These are phyloP conservation scores for Bipolaris bicolor DNA, from an alignment of 2,329 filamentous ascomycete species.

Conservation along the genomic window DNA sequence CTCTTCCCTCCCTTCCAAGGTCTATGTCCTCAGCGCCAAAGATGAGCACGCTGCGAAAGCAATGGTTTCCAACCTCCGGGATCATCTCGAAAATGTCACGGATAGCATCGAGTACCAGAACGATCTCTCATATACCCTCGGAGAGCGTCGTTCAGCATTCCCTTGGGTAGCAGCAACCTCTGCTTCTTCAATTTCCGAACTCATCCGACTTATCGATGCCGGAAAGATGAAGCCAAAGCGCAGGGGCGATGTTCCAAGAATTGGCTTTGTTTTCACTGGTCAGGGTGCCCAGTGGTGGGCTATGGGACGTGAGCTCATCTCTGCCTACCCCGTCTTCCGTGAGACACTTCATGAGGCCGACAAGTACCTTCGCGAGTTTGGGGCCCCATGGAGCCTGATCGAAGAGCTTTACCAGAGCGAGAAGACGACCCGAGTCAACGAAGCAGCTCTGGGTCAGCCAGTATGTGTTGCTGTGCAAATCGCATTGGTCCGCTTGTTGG, in stretches of 20 bases:
- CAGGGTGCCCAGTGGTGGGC: conserved; percentile 2
- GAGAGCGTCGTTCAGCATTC: neutral
- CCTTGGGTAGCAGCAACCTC: neutral
- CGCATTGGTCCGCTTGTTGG: conserved; percentile 19
- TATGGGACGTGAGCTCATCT: neutral
- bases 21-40: neutral
- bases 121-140: neutral
- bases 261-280: neutral
- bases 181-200: neutral
- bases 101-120: neutral
- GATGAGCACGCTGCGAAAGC: neutral
- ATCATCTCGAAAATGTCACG: neutral
- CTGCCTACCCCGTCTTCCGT: neutral
- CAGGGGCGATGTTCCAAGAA: neutral
- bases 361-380: neutral
- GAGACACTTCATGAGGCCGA: conserved; percentile 35
- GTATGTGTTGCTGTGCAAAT: conserved; percentile 25
- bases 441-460: conserved; percentile 19
- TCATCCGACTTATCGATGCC: neutral
- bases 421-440: conserved; percentile 14
- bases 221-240: neutral
- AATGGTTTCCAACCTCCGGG: neutral
- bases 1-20: neutral
- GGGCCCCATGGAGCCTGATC: conserved; percentile 7
- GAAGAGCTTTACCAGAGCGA: conserved; percentile 23